Evolutionary conservation across 192 early-diverging fungal species (phyloP).

Genomic region (Rhizoclosmatium globosum): DNA sequence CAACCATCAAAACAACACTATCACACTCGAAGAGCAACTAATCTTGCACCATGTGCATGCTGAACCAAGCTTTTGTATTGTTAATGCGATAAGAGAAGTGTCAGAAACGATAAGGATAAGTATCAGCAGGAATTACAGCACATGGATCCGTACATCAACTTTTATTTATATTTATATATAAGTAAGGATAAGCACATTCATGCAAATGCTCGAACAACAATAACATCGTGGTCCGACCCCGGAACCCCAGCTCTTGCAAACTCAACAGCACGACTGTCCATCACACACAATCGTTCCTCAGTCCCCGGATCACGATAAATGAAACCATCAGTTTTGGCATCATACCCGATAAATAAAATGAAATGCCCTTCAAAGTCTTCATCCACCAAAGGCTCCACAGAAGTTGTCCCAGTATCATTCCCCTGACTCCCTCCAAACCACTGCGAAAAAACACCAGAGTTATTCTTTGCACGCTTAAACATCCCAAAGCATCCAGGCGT

Average conservation of each 20-base stretch:
- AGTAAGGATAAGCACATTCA: not conserved
- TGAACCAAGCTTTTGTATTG: no score
- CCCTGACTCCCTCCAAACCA: not conserved
- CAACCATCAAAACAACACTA: no score
- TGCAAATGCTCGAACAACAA: constrained; percentile 45
- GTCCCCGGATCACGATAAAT: constrained; percentile 87
- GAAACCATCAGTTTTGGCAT: constrained; percentile 79
- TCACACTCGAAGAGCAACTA: no score
- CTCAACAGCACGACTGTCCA: constrained; percentile 71
- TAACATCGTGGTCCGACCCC: constrained; percentile 85
- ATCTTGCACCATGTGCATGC: no score
- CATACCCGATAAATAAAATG: constrained; percentile 86
- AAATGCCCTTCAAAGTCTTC: constrained; percentile 83
- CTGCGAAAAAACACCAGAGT: not conserved
- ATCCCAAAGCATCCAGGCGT: not conserved
- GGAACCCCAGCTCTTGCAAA: constrained; percentile 56
- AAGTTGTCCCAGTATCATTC: not conserved
- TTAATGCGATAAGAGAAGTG: no score
- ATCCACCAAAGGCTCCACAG: constrained; percentile 26
- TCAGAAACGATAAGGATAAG: no score
- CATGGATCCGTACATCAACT: no score
- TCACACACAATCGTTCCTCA: constrained; percentile 73
- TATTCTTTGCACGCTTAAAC: not conserved
- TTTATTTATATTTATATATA: not conserved
- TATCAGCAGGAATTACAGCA: no score